These are phyloP conservation scores for Diaporthe citrichinensis DNA, from an alignment of 2,329 filamentous ascomycete species.

Conservation along the genomic window DNA sequence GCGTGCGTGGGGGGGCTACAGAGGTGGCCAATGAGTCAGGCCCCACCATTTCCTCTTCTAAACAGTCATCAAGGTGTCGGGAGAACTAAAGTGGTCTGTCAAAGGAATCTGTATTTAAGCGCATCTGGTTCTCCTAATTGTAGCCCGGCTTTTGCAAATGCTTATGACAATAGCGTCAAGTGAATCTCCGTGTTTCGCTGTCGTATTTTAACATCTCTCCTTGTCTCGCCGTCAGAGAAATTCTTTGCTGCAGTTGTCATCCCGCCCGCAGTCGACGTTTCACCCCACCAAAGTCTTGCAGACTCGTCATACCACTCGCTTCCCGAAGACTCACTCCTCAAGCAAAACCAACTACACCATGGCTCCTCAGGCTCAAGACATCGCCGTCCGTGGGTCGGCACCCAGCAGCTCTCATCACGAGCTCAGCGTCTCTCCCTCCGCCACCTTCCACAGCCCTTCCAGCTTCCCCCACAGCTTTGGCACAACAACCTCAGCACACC, in stretches of 20 bases:
- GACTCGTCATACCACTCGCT: constrained; percentile 30
- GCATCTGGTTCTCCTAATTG: constrained; percentile 17
- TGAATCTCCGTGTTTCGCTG: constrained; percentile 29
- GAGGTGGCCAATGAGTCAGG: constrained; percentile 34
- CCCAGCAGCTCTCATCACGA: constrained; percentile 68
- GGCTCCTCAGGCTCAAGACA: constrained; percentile 40
- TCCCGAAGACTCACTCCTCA: constrained; percentile 10
- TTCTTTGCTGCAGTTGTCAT: background rate
- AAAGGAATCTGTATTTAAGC: constrained; percentile 31
- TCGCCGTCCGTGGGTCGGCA: constrained; percentile 47
- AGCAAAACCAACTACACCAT: constrained; percentile 31
- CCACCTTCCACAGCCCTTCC: constrained; percentile 81
- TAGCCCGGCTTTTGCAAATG: background rate
- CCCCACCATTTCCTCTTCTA: constrained; percentile 27
- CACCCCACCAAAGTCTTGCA: constrained; percentile 34
- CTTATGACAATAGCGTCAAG: constrained; percentile 10
- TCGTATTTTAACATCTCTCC: background rate
- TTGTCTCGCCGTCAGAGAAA: constrained; percentile 11
- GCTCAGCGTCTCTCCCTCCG: constrained; percentile 79
- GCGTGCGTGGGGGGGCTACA: constrained; percentile 22
- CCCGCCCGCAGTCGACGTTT: constrained; percentile 11
- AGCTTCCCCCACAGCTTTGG: constrained; percentile 64
- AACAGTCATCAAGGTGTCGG: constrained; percentile 29
- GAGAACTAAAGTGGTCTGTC: constrained; percentile 21
- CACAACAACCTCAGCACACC: constrained; percentile 31